These are phyloP conservation scores for Nemophila menziesii DNA, from an alignment of 257 asterid species.

Conservation along the genomic window DNA sequence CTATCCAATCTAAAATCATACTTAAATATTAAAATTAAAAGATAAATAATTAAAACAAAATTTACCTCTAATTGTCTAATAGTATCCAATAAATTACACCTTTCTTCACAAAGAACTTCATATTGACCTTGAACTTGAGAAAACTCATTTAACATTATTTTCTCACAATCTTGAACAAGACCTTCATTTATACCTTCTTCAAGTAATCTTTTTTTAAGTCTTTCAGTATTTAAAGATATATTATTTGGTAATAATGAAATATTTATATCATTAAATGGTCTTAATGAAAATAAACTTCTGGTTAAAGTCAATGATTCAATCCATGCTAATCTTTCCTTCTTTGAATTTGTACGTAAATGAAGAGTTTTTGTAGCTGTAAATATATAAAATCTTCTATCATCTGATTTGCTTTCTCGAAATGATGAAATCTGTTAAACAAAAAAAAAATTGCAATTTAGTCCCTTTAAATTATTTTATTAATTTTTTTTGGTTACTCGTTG, in stretches of 20 bases:
- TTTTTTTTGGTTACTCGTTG: too few species aligned
- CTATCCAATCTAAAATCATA: too few species aligned
- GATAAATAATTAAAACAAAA: neutral
- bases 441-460: too few species aligned
- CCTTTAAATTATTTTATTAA: too few species aligned
- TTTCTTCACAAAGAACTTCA: slow-evolving; percentile 62
- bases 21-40: too few species aligned
- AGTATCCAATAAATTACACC: slow-evolving; percentile 65
- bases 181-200: slow-evolving; percentile 68
- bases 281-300: slow-evolving; percentile 43
- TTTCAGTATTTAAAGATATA: slow-evolving; percentile 65
- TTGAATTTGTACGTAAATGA: slow-evolving; percentile 70
- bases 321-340: slow-evolving; percentile 81
- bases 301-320: slow-evolving; percentile 62
- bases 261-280: slow-evolving; percentile 45
- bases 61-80: slow-evolving; percentile 79
- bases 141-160: slow-evolving; percentile 78
- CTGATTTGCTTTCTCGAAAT: slow-evolving; percentile 89
- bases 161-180: slow-evolving; percentile 79
- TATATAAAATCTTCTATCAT: slow-evolving; percentile 76
- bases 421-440: slow-evolving; percentile 55
- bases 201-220: slow-evolving; percentile 62
- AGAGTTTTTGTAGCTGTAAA: slow-evolving; percentile 87
- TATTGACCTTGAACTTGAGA: slow-evolving; percentile 71
- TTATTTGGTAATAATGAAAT: slow-evolving; percentile 44